Evolutionary conservation across 768 basidiomycete genomes (phyloP), one percentile per base, ranked within the genome.

Genomic region (Postia placenta): DNA sequence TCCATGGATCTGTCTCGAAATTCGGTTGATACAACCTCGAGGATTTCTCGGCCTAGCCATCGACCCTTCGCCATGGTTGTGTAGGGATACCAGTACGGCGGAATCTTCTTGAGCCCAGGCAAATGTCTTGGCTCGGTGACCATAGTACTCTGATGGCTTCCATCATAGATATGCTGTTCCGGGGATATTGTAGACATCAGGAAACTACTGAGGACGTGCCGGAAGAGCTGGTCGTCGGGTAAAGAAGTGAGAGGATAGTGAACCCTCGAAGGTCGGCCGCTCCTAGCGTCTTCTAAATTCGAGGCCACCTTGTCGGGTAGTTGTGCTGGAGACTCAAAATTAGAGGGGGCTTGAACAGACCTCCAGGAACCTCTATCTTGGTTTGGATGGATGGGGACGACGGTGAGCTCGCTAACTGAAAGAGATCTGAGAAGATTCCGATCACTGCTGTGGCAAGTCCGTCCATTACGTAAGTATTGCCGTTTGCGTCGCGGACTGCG

Each of bases 1-100:
- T 97, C 93, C 75, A 93, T 85, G 12, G 86, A 90, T 42, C 93
- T 76, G 71, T 96, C 93, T 46, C 93, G 74, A 62, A 95, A 97
- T 65, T 97, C 93, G 0, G 92, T 94, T 0, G 88, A 91, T 14
- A 97, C 85, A 33, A 96, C 84, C 66, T 97, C 93, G 20, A 97
- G 67, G 30, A 96, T 74, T 64, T 92, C 87, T 41, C 93, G 74
- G 27, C 87, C 84, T 30, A 91, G 73, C 92, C 93, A 96, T 24
- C 93, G 78, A 45, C 83, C 78, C 65, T 97, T 97, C 19, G 92
- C 91, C 81, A 86, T 93, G 0, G 92, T 95, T 7, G 83, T 88
- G 62, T 93, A 90, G 2, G 92, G 87, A 64, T 90, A 87, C 90
- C 92, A 96, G 63, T 95, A 95, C 0, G 93, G 87, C 36, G 83